These are phyloP conservation scores for Flaveria bidentis DNA, from an alignment of 129 eudicot genomes.

Conservation along the genomic window DNA sequence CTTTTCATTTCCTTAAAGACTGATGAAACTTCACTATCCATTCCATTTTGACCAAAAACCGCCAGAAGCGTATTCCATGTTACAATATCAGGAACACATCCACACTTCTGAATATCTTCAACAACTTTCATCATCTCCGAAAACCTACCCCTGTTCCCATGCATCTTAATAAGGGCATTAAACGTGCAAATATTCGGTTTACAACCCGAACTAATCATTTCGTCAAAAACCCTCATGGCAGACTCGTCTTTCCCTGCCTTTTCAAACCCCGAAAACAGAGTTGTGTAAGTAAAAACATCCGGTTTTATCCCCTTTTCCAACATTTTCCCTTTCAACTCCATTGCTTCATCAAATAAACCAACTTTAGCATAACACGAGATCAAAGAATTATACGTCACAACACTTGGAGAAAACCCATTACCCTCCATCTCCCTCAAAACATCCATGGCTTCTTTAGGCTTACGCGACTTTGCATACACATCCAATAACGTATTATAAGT, in stretches of 20 bases:
- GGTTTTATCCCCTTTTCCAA: conserved; percentile 69
- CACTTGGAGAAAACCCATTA: conserved; percentile 66
- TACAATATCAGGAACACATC: conserved; percentile 82
- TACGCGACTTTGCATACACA: conserved; percentile 88
- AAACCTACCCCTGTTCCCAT: conserved; percentile 71
- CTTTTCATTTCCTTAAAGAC: conserved; percentile 89
- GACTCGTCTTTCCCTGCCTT: conserved; percentile 86
- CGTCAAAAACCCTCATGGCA: conserved; percentile 71
- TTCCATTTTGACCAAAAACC: conserved; percentile 87
- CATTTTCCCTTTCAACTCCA: conserved; percentile 75
- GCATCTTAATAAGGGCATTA: conserved; percentile 80
- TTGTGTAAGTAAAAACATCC: conserved; percentile 85
- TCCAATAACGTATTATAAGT: conserved; percentile 87
- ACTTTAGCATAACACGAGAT: conserved; percentile 83
- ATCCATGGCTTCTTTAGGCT: conserved; percentile 80
- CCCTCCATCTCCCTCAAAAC: conserved; percentile 80
- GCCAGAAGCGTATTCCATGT: conserved; percentile 94
- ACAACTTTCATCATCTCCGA: conserved; percentile 83
- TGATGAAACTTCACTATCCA: conserved; percentile 77
- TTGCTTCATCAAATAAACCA: conserved; percentile 82
- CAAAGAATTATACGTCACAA: conserved; percentile 82
- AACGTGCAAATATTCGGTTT: conserved; percentile 80
- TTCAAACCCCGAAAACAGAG: conserved; percentile 87
- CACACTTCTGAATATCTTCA: conserved; percentile 66
- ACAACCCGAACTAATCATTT: conserved; percentile 76